Evolutionary conservation across 331 rosid species (phyloP), one percentile per base, ranked within the genome.

Genomic region (Erythrophleum ivorense): DNA sequence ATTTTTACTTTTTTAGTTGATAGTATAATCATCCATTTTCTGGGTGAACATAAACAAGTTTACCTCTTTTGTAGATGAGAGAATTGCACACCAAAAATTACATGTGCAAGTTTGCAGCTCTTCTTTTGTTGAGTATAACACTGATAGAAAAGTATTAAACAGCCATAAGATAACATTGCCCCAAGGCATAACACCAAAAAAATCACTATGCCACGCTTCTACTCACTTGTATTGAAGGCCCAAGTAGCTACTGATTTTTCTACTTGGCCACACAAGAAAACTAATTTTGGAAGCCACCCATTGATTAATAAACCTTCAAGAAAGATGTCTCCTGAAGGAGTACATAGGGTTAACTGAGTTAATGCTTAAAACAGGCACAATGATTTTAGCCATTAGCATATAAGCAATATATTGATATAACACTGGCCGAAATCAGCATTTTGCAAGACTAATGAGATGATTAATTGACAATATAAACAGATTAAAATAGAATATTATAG

Each of bases 271-370:
- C 80, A 43, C n/a, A 86, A 55, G 40, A 82, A 68, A 58, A 85
- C 91, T 84, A 93, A 76, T 84, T 84, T 87, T 54, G 82, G 82
- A 78, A 95, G 97, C 99, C 99, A 95, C 7, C 97, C 99, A 89
- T 87, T 83, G 71, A 81, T 76, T 72, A 95, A 78, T 75, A 95
- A 81, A 58, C 93, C 91, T 89, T 87, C 97, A 24, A 93, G 88
- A 83, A 95, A 91, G 52, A 74, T 63, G 70, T 80, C 84, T 67
- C 92, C 99, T 95, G 87, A 73, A 87, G 84, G 9, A 87, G 70
- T 18, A 64, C 31, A 71, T 31, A 9, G 40, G 59, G 66, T 48
- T 55, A 78, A 78, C 29, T 69, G 72, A 36, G 41, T 15, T 76
- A 34, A 77, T 60, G 38, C 38, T 80, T 31, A 52, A 78, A 71